Conservation (phyloP, 768 basidiomycete species). For the Tulasnella sp. region DNA sequence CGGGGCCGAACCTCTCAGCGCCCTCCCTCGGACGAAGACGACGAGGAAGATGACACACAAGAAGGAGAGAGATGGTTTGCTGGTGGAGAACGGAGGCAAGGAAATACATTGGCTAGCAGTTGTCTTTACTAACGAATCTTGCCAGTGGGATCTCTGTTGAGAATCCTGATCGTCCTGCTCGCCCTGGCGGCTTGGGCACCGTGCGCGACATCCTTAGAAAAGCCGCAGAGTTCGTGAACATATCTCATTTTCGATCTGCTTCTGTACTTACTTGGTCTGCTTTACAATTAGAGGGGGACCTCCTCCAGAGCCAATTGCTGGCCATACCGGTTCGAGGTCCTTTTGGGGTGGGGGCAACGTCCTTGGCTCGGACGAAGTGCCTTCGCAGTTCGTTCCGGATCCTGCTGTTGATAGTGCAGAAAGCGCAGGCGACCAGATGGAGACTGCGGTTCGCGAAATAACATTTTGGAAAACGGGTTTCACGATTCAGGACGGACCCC, state of each 20-base stretch:
- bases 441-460: constrained; percentile 60
- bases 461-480: constrained; percentile 95
- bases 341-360: constrained; percentile 74
- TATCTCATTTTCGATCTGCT: not conserved
- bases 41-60: constrained; percentile 32
- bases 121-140: not conserved
- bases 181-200: constrained; percentile 48
- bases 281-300: constrained; percentile 32
- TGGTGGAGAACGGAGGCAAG: constrained; percentile 87
- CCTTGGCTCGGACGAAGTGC: constrained; percentile 85
- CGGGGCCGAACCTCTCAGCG: constrained; percentile 38
- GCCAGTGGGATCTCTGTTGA: constrained; percentile 79
- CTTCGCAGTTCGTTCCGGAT: constrained; percentile 69
- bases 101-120: not conserved
- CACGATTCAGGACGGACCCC: constrained; percentile 77
- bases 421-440: constrained; percentile 37
- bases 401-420: constrained; percentile 40
- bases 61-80: constrained; percentile 69
- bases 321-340: constrained; percentile 26
- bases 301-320: constrained; percentile 19
- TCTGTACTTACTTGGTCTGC: not conserved
- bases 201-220: constrained; percentile 68
- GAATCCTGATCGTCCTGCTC: constrained; percentile 54
- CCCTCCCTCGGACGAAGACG: constrained; percentile 40
- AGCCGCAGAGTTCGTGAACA: constrained; percentile 63